A percentile compares a stretch with the other conserved stretches of the same genome.
Conservation (phyloP, 306 rosid genomes). For the Echinosophora koreensis region DNA sequence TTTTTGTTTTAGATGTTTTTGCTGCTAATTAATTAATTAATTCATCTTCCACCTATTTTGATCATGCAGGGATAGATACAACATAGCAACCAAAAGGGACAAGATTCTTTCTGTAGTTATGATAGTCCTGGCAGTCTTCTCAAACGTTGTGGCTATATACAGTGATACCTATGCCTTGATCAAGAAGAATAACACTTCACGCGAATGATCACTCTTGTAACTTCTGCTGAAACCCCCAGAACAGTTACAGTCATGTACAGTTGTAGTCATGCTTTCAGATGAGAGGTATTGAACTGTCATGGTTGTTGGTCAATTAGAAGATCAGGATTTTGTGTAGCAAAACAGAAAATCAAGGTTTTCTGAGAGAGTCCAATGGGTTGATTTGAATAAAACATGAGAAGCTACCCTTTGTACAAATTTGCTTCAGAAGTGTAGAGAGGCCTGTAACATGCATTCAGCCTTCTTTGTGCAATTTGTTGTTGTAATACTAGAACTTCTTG, state of each 20-base stretch:
- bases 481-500: conserved; percentile 35
- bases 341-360: conserved; percentile 50
- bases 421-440: conserved; percentile 51
- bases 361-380: conserved; percentile 48
- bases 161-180: conserved; percentile 87
- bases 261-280: conserved; percentile 38
- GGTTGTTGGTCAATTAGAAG: conserved; percentile 40
- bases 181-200: conserved; percentile 59
- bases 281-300: conserved; percentile 39
- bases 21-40: neutral
- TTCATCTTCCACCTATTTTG: conserved; percentile 1
- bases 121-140: conserved; percentile 83
- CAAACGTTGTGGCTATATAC: conserved; percentile 81
- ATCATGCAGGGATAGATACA: conserved; percentile 69
- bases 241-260: conserved; percentile 21
- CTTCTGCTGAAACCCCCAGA: neutral
- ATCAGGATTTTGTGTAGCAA: conserved; percentile 50
- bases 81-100: conserved; percentile 79
- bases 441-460: conserved; percentile 47
- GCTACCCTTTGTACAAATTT: conserved; percentile 56
- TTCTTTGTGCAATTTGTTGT: conserved; percentile 40
- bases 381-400: conserved; percentile 50
- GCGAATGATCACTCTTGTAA: conserved; percentile 47
- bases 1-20: conserved; percentile 26
- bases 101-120: conserved; percentile 64